Percentiles rank a stretch among this genome's conserved stretches.
phyloP scores from a whole-genome alignment of 2,329 filamentous ascomycete genomes.

The Exophiala spinifera region DNA sequence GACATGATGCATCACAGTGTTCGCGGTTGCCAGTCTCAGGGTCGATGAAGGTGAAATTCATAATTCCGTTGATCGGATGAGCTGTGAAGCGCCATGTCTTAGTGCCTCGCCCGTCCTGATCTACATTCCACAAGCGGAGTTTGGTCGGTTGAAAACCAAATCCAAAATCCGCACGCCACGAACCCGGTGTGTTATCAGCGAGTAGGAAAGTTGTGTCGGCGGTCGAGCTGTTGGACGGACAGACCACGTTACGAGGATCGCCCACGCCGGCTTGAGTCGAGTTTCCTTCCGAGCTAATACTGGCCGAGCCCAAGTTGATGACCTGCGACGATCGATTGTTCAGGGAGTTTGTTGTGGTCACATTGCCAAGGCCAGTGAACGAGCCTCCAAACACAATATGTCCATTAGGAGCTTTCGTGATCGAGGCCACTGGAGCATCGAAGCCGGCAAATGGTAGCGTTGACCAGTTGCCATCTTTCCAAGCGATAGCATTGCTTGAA shows the following conservation, averaged over 20 bases:
- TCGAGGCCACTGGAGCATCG: conserved; percentile 86
- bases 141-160: conserved; percentile 87
- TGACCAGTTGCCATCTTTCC: conserved; percentile 67
- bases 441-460: conserved; percentile 89
- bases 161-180: conserved; percentile 77
- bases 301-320: conserved; percentile 79
- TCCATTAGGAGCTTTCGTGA: conserved; percentile 72
- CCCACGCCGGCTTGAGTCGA: conserved; percentile 60
- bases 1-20: conserved; percentile 78
- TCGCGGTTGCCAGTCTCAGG: conserved; percentile 63
- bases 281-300: conserved; percentile 61
- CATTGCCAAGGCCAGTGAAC: conserved; percentile 83
- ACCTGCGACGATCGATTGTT: conserved; percentile 66
- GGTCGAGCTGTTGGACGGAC: conserved; percentile 66
- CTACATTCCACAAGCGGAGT: conserved; percentile 83
- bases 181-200: conserved; percentile 69
- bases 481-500: conserved; percentile 86
- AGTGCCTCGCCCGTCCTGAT: conserved; percentile 77
- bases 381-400: conserved; percentile 89
- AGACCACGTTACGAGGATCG: conserved; percentile 78
- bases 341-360: conserved; percentile 19
- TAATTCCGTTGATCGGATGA: conserved; percentile 82
- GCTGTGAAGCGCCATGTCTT: conserved; percentile 85
- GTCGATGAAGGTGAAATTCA: conserved; percentile 92
- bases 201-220: conserved; percentile 79